A percentile compares a stretch with the other conserved stretches of the same genome.
Conservation (phyloP, 202 grass and related monocot species). For the Zizania palustris region DNA sequence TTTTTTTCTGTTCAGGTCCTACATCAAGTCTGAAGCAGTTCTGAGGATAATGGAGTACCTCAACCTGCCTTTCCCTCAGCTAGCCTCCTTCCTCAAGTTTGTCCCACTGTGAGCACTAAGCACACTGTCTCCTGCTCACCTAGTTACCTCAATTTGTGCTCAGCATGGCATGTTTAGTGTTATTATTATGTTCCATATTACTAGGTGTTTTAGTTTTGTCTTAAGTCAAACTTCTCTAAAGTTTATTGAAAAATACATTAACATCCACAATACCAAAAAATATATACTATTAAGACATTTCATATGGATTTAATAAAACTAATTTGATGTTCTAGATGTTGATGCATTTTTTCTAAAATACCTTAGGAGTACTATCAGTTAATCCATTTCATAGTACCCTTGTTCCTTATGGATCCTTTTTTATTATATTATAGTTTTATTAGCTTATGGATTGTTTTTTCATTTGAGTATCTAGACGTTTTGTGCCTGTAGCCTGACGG, state of each 20-base stretch:
- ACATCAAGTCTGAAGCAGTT: constrained; percentile 92
- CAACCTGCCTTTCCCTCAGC: constrained; percentile 74
- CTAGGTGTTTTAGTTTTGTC: too few species aligned
- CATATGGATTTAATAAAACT: too few species aligned
- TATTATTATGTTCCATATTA: background rate
- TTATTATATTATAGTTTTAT: too few species aligned
- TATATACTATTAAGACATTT: too few species aligned
- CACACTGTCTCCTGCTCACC: background rate
- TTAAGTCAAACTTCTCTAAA: too few species aligned
- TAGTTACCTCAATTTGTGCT: background rate
- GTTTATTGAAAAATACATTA: too few species aligned
- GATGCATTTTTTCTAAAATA: too few species aligned
- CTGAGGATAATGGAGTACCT: constrained; percentile 93
- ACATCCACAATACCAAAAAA: too few species aligned
- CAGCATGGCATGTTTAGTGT: background rate
- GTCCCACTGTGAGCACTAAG: constrained; percentile 60
- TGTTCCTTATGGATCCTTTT: background rate
- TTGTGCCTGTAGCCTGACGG: background rate
- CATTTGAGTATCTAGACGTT: background rate
- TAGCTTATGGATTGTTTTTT: background rate
- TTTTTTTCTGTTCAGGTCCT: constrained; percentile 46
- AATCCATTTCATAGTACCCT: background rate
- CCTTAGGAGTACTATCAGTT: too few species aligned
- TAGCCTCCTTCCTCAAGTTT: constrained; percentile 67
- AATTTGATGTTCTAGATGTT: too few species aligned